Percentiles rank a stretch among this genome's conserved stretches.
Conservation (phyloP, 192 early-diverging fungal species). For the Coemansia sp. region DNA sequence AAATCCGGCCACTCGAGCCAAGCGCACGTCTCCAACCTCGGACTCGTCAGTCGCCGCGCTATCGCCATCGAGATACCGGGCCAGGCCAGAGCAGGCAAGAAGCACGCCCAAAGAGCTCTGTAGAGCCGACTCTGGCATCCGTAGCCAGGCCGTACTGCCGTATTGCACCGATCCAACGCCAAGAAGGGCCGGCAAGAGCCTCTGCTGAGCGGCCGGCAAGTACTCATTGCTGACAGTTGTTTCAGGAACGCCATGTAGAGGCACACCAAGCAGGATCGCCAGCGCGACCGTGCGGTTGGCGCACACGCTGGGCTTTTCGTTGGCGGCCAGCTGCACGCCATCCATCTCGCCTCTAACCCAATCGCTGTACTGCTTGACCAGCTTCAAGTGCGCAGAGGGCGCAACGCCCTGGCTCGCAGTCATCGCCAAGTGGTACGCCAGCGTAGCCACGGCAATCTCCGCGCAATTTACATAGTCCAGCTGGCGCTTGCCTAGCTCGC, state of each 20-base stretch:
- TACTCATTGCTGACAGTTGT: conserved; percentile 35
- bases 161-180: conserved; percentile 35
- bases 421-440: conserved; percentile 32
- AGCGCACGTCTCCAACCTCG: conserved; percentile 29
- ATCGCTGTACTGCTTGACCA: conserved; percentile 17
- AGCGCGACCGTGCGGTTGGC: conserved; percentile 25
- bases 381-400: conserved; percentile 12
- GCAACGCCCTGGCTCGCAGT: conserved; percentile 16
- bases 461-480: conserved; percentile 12
- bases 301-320: conserved; percentile 21
- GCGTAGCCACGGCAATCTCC: conserved; percentile 27
- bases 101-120: conserved; percentile 16
- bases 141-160: conserved; percentile 41
- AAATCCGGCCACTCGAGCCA: conserved; percentile 26
- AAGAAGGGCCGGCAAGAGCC: conserved; percentile 18
- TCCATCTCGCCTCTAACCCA: conserved; percentile 12
- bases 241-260: conserved; percentile 43
- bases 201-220: conserved; percentile 28
- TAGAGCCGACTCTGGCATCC: conserved; percentile 17
- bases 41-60: neutral
- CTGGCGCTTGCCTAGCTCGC: neutral
- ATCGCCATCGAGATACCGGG: neutral
- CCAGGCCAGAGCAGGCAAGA: conserved; percentile 28
- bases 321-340: conserved; percentile 10
- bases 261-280: conserved; percentile 37